phyloP scores from a whole-genome alignment of 139 green algal genomes.

The Haematococcus lacustris region DNA sequence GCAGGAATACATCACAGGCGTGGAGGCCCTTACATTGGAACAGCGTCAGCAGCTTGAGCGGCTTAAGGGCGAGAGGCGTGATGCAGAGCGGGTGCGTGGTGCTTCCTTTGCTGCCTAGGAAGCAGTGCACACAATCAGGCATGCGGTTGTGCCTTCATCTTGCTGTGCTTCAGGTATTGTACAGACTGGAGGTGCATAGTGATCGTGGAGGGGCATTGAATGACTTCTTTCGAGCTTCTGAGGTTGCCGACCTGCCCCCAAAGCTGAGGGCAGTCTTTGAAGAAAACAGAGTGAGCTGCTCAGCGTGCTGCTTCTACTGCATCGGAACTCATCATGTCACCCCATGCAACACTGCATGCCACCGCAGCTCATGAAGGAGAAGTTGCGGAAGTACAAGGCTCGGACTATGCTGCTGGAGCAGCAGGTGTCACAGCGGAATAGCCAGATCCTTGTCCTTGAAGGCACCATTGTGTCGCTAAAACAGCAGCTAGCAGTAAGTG shows the following conservation, averaged over 20 bases:
- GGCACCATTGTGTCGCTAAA: conserved; percentile 24
- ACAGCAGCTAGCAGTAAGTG: conserved; percentile 21
- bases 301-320: too few relatives aligned
- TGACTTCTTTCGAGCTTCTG: conserved; percentile 14
- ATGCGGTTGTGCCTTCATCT: too few relatives aligned
- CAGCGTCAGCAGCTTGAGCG: conserved; percentile 23
- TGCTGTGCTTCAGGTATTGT: background rate
- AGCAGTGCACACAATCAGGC: too few relatives aligned
- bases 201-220: background rate
- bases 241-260: conserved; percentile 28
- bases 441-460: conserved; percentile 28
- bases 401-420: conserved; percentile 12
- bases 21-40: conserved; percentile 17
- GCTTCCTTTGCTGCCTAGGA: too few relatives aligned
- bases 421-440: conserved; percentile 15
- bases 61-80: conserved; percentile 17
- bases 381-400: conserved; percentile 20
- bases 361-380: conserved; percentile 24
- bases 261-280: conserved; percentile 27
- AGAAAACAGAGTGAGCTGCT: conserved; percentile 38
- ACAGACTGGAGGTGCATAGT: background rate
- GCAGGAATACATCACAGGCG: conserved; percentile 27
- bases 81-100: background rate
- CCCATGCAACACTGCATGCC: too few relatives aligned
- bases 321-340: too few relatives aligned